Conservation (phyloP, 1,139 yeast genomes). For the Suhomyces atakaporum region DNA sequence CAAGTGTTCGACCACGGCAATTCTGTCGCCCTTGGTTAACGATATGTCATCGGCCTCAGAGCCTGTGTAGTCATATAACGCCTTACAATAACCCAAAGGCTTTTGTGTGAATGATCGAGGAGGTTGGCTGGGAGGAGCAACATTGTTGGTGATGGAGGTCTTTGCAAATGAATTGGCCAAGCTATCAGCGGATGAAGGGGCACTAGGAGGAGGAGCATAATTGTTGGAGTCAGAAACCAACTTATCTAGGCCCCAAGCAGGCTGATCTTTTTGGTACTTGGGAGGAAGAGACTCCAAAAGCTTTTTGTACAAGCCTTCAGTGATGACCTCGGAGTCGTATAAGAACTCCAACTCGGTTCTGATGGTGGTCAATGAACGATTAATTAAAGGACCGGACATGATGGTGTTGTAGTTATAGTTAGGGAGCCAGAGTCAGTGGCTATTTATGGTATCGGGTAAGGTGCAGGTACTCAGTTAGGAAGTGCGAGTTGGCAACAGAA, state of each 20-base stretch:
- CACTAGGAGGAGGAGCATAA: slow-evolving; percentile 15
- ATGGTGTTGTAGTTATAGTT: too few species aligned
- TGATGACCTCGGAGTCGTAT: slow-evolving; percentile 73
- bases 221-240: slow-evolving; percentile 28
- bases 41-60: slow-evolving; percentile 74
- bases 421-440: too few species aligned
- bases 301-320: slow-evolving; percentile 56
- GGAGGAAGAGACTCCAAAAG: slow-evolving; percentile 58
- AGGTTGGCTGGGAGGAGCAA: slow-evolving; percentile 25
- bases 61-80: slow-evolving; percentile 68
- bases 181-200: slow-evolving; percentile 17
- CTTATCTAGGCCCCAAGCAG: slow-evolving; percentile 52
- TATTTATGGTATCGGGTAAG: too few species aligned
- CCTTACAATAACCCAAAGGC: slow-evolving; percentile 53
- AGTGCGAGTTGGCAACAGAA: not conserved
- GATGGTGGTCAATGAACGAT: slow-evolving; percentile 74
- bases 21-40: slow-evolving; percentile 64
- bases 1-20: slow-evolving; percentile 70
- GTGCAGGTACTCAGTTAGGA: too few species aligned
- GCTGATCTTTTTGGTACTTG: slow-evolving; percentile 55
- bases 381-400: slow-evolving; percentile 64
- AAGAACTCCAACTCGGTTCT: slow-evolving; percentile 82
- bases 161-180: slow-evolving; percentile 26
- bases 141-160: slow-evolving; percentile 24
- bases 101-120: slow-evolving; percentile 23